phyloP scores from a whole-genome alignment of 1,284 basidiomycete genomes.

The Tremellales sp. region DNA sequence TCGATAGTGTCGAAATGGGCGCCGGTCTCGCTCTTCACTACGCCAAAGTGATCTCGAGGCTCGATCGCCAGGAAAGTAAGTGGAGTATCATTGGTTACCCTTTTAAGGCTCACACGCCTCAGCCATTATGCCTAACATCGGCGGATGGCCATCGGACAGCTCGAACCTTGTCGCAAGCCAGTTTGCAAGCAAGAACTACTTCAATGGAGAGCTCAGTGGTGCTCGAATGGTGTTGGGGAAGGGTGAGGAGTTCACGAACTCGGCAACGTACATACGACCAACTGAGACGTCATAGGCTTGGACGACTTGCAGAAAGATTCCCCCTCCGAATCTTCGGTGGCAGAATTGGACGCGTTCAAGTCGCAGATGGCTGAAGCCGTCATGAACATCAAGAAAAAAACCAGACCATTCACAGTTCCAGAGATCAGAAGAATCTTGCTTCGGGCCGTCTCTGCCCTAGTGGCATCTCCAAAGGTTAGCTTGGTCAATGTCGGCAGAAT shows the following conservation, averaged over 20 bases:
- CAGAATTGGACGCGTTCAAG: conserved; percentile 65
- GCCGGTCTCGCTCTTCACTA: conserved; percentile 82
- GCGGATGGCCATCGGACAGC: conserved; percentile 58
- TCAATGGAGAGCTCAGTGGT: conserved; percentile 78
- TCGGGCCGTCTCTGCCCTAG: conserved; percentile 75
- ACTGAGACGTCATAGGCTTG: conserved; percentile 31
- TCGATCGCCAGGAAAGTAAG: conserved; percentile 72
- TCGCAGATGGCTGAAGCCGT: conserved; percentile 65
- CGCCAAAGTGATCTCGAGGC: conserved; percentile 71
- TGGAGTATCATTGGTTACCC: not conserved
- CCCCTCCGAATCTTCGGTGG: conserved; percentile 56
- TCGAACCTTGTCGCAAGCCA: conserved; percentile 73
- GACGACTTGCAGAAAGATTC: conserved; percentile 62
- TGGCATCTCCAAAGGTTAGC: conserved; percentile 64
- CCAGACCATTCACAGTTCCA: conserved; percentile 65
- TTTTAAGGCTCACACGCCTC: not conserved
- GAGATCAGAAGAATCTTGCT: conserved; percentile 83
- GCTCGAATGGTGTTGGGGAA: conserved; percentile 59
- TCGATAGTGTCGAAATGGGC: conserved; percentile 78
- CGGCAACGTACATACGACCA: not conserved
- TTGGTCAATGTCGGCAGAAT: not conserved
- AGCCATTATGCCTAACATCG: conserved; percentile 47
- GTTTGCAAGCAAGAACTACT: conserved; percentile 79
- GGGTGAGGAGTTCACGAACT: conserved; percentile 36
- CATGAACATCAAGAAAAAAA: conserved; percentile 65